phyloP scores from a whole-genome alignment of 2,329 filamentous ascomycete genomes.

The Fonsecaea erecta region DNA sequence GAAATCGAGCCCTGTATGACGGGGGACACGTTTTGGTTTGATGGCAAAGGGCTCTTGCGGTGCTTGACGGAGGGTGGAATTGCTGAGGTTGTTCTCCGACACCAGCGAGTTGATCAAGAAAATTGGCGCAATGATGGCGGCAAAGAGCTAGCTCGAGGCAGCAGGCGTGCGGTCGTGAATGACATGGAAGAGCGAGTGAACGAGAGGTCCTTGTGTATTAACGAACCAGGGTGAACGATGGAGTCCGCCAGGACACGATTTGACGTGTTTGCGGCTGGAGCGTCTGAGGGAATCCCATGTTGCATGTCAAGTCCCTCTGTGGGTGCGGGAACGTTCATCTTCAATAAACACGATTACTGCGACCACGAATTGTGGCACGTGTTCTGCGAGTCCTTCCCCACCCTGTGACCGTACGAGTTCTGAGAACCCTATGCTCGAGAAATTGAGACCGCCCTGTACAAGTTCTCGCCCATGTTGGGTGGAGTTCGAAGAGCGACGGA shows the following conservation, averaged over 20 bases:
- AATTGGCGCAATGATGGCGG: constrained; percentile 14
- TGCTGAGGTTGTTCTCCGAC: constrained; percentile 20
- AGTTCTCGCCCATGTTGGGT: constrained; percentile 35
- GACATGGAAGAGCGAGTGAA: too few relatives aligned
- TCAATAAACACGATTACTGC: constrained; percentile 36
- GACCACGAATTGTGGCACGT: constrained; percentile 34
- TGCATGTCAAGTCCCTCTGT: too few relatives aligned
- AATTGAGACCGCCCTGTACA: constrained; percentile 34
- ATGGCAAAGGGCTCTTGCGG: too few relatives aligned
- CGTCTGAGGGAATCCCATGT: too few relatives aligned
- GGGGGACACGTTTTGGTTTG: too few relatives aligned
- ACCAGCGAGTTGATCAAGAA: constrained; percentile 16
- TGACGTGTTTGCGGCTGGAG: too few relatives aligned
- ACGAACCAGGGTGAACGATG: too few relatives aligned
- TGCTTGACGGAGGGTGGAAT: constrained; percentile 17
- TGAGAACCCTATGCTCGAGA: constrained; percentile 36
- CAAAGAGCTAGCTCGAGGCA: neutral
- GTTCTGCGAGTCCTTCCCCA: constrained; percentile 28
- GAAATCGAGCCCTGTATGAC: too few relatives aligned
- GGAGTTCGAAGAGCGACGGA: too few relatives aligned
- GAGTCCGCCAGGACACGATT: too few relatives aligned
- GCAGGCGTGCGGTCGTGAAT: neutral
- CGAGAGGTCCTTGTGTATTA: too few relatives aligned
- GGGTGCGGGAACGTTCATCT: constrained; percentile 36
- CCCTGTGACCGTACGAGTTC: constrained; percentile 37